These are phyloP conservation scores for Phytopythium sindhum DNA, from an alignment of 352 stramenopile genomes.

Conservation along the genomic window DNA sequence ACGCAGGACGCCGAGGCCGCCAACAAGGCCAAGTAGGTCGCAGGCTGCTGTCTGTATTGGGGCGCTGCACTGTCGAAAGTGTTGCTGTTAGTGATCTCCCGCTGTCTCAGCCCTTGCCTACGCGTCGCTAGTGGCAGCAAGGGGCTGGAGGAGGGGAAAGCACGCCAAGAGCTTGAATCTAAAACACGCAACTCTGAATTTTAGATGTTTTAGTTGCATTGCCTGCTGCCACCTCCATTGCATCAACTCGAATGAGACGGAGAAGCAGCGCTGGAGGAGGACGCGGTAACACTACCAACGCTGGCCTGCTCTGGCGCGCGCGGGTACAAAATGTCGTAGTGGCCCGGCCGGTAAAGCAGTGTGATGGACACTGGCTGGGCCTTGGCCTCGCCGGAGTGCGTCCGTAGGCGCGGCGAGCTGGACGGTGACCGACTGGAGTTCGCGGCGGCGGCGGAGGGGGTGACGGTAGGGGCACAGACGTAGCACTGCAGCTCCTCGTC, in stretches of 20 bases:
- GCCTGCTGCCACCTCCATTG: background rate
- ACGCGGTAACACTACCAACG: background rate
- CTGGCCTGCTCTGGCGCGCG: background rate
- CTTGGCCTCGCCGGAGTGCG: constrained; percentile 2
- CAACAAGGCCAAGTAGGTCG: constrained; percentile 59
- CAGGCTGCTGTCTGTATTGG: background rate
- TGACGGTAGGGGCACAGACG: constrained; percentile 34
- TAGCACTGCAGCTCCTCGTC: constrained; percentile 60
- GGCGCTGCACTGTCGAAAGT: too few relatives aligned
- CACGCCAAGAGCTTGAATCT: background rate
- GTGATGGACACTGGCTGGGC: constrained; percentile 43
- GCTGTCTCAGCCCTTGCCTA: background rate
- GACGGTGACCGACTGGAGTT: constrained; percentile 5
- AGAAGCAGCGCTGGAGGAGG: background rate
- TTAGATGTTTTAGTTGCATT: background rate
- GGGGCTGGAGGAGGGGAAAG: background rate
- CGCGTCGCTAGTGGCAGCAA: background rate
- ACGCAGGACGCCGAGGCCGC: constrained; percentile 45
- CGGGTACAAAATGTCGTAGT: constrained; percentile 95
- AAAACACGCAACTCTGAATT: background rate
- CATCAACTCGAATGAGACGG: background rate
- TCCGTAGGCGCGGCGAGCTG: background rate
- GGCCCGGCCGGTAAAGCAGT: constrained; percentile 92
- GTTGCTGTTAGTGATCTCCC: background rate
- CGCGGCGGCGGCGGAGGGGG: background rate